A percentile compares a stretch with the other conserved stretches of the same genome.
Evolutionary conservation across 208 protist genomes (phyloP).

Genomic region (Crithidia acanthocephali): DNA sequence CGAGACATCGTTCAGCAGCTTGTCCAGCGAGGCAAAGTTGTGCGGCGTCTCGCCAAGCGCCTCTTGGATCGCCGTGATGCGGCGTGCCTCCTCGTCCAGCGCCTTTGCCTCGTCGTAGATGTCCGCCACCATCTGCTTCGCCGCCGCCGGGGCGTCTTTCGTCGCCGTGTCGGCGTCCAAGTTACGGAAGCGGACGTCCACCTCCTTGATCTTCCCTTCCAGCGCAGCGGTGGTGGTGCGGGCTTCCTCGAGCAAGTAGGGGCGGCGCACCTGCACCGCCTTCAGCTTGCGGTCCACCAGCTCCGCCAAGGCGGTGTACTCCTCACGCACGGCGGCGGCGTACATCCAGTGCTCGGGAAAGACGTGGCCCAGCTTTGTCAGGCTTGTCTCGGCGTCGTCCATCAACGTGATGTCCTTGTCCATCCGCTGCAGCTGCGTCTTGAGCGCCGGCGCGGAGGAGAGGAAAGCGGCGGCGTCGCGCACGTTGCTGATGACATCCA

Average conservation of each 20-base stretch:
- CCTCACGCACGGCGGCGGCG: slow-evolving; percentile 87
- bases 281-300: slow-evolving; percentile 93
- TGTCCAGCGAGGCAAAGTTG: slow-evolving; percentile 57
- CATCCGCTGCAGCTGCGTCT: slow-evolving; percentile 64
- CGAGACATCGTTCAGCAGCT: slow-evolving; percentile 81
- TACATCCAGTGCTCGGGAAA: slow-evolving; percentile 95
- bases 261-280: slow-evolving; percentile 77
- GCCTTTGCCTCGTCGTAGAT: slow-evolving; percentile 72
- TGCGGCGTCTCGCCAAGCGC: slow-evolving; percentile 62
- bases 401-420: slow-evolving; percentile 72
- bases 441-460: slow-evolving; percentile 73
- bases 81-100: slow-evolving; percentile 72
- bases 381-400: slow-evolving; percentile 79
- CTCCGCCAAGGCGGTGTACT: slow-evolving; percentile 94
- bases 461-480: slow-evolving; percentile 77
- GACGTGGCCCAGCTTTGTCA: slow-evolving; percentile 88
- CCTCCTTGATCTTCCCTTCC: slow-evolving; percentile 49
- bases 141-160: slow-evolving; percentile 38
- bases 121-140: slow-evolving; percentile 65
- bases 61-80: slow-evolving; percentile 82
- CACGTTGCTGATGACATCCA: slow-evolving; percentile 91
- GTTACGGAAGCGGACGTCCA: slow-evolving; percentile 53
- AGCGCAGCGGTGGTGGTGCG: slow-evolving; percentile 62
- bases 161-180: slow-evolving; percentile 47
- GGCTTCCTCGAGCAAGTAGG: slow-evolving; percentile 66